Conservation (phyloP, 495 filamentous ascomycete species). For the Echria macrotheca region DNA sequence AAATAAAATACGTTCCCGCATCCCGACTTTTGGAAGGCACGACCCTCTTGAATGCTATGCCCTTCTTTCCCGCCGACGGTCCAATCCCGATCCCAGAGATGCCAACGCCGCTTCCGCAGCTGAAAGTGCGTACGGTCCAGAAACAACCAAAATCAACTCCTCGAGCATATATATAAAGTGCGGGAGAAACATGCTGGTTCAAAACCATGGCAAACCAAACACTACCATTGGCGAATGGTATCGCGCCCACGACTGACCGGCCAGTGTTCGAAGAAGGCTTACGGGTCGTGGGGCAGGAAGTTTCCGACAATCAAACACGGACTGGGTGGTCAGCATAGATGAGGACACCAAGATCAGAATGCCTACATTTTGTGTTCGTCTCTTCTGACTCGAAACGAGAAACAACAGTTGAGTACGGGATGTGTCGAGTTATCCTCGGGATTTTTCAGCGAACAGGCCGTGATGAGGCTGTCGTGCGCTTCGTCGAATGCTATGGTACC, state of each 20-base stretch:
- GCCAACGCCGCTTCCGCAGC: no score
- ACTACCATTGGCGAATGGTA: no score
- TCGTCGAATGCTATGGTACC: constrained; percentile 96
- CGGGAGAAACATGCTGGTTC: no score
- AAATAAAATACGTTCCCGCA: no score
- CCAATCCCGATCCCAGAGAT: no score
- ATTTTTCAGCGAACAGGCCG: constrained; percentile 85
- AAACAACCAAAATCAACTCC: no score
- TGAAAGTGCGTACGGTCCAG: no score
- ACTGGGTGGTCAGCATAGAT: constrained; percentile 39
- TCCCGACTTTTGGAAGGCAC: constrained; percentile 8
- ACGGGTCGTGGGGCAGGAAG: constrained; percentile 66
- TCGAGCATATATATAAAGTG: no score
- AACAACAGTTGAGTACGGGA: constrained; percentile 84
- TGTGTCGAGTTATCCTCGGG: constrained; percentile 66
- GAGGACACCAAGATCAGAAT: constrained; percentile 1
- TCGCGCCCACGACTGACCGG: no score
- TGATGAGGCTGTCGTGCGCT: constrained; percentile 93
- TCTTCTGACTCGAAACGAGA: constrained; percentile 91
- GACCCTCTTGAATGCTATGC: neutral
- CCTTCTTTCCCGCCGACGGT: neutral
- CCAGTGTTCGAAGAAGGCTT: no score
- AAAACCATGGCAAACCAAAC: no score
- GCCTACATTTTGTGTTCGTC: constrained; percentile 96
- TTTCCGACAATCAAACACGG: constrained; percentile 94